These are phyloP conservation scores for Trichosanthes cucumerina DNA, from an alignment of 306 rosid species.

Conservation along the genomic window DNA sequence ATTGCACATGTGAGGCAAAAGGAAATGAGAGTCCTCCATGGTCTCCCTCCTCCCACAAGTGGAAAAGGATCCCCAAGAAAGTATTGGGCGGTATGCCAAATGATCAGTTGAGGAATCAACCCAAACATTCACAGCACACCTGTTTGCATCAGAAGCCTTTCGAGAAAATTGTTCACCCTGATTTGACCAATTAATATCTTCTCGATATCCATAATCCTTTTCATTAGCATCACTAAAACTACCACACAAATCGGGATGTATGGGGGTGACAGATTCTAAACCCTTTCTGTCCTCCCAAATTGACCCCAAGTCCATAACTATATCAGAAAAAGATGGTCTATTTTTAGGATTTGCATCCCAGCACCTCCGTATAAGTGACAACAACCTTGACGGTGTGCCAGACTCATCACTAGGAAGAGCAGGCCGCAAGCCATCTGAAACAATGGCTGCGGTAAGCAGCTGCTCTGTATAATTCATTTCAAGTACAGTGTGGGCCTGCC, in stretches of 20 bases:
- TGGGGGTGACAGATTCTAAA: slow-evolving; percentile 16
- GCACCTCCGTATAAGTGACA: slow-evolving; percentile 56
- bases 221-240: slow-evolving; percentile 21
- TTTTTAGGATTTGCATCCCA: slow-evolving; percentile 66
- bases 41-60: slow-evolving; percentile 88
- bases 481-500: slow-evolving; percentile 91
- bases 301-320: slow-evolving; percentile 53
- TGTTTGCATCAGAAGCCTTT: slow-evolving; percentile 26
- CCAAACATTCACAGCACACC: slow-evolving; percentile 31
- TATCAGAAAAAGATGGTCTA: slow-evolving; percentile 61
- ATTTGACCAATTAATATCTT: slow-evolving; percentile 58
- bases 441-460: slow-evolving; percentile 83
- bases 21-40: slow-evolving; percentile 90
- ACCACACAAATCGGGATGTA: slow-evolving; percentile 18
- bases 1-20: slow-evolving; percentile 46
- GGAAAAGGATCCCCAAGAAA: slow-evolving; percentile 89
- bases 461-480: slow-evolving; percentile 96
- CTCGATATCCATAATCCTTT: slow-evolving; percentile 33
- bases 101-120: slow-evolving; percentile 25
- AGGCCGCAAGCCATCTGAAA: slow-evolving; percentile 70
- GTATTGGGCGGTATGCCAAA: slow-evolving; percentile 42
- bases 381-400: slow-evolving; percentile 51
- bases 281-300: slow-evolving; percentile 34
- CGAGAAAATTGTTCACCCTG: slow-evolving; percentile 46
- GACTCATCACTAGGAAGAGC: slow-evolving; percentile 53